Conservation (phyloP, 257 asterid genomes). For the Coffea canephora region DNA sequence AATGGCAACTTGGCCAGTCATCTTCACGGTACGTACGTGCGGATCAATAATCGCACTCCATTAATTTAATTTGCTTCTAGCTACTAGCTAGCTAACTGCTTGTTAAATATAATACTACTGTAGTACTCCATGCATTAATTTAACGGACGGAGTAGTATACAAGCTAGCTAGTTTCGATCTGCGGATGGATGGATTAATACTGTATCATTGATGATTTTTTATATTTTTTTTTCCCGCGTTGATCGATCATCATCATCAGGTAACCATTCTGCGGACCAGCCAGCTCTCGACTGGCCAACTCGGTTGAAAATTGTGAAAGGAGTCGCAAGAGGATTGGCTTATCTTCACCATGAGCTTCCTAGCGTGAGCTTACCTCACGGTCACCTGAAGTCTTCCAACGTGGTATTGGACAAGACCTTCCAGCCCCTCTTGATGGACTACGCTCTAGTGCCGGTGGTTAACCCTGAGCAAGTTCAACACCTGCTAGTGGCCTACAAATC, state of each 20-base stretch:
- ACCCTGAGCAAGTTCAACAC: constrained; percentile 52
- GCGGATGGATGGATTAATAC: no score
- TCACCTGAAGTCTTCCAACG: constrained; percentile 82
- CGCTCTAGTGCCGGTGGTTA: constrained; percentile 70
- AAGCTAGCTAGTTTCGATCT: no score
- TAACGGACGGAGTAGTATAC: no score
- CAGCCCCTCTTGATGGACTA: constrained; percentile 78
- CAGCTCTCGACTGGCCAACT: constrained; percentile 60
- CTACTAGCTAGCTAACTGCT: no score
- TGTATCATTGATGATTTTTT: no score
- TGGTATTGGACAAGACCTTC: constrained; percentile 51
- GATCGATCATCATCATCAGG: constrained; percentile 31
- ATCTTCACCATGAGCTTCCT: constrained; percentile 70
- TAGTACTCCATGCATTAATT: no score
- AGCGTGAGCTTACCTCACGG: constrained; percentile 62
- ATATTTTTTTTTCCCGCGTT: no score
- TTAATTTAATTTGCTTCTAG: no score
- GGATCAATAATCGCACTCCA: no score
- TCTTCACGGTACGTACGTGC: constrained; percentile 47
- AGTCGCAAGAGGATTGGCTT: constrained; percentile 57
- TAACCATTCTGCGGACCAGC: constrained; percentile 42
- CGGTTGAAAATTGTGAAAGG: constrained; percentile 81
- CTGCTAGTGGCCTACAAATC: constrained; percentile 72
- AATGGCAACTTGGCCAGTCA: constrained; percentile 75
- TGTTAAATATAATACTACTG: no score